Conservation (phyloP, 192 early-diverging fungal species). For the Entomortierella chlamydospora region DNA sequence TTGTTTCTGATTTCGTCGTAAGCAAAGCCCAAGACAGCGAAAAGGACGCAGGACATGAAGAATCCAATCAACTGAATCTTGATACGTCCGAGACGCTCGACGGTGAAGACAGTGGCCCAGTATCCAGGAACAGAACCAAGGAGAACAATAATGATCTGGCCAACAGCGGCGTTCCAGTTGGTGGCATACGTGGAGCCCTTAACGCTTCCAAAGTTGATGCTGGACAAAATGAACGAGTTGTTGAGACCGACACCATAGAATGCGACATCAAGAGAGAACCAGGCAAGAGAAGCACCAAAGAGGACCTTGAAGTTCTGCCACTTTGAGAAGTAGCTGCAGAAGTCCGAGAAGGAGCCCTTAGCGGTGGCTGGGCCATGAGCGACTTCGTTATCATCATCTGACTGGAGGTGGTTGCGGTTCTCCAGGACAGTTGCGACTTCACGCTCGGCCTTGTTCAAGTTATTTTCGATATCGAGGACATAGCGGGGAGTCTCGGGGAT, state of each 20-base stretch:
- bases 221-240: slow-evolving; percentile 76
- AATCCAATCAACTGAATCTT: slow-evolving; percentile 92
- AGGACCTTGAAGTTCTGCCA: slow-evolving; percentile 88
- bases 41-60: slow-evolving; percentile 73
- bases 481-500: slow-evolving; percentile 97
- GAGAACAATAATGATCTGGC: slow-evolving; percentile 91
- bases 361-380: slow-evolving; percentile 26
- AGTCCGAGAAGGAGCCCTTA: slow-evolving; percentile 64
- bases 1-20: slow-evolving; percentile 73
- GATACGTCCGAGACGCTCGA: slow-evolving; percentile 90
- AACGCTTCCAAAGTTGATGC: slow-evolving; percentile 73
- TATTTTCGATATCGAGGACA: slow-evolving; percentile 75
- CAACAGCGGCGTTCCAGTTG: slow-evolving; percentile 72
- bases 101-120: slow-evolving; percentile 88
- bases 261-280: slow-evolving; percentile 83
- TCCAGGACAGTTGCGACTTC: slow-evolving; percentile 59
- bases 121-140: slow-evolving; percentile 93
- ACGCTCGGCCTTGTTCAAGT: slow-evolving; percentile 72
- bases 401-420: slow-evolving; percentile 57
- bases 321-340: slow-evolving; percentile 75
- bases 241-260: slow-evolving; percentile 90
- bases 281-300: slow-evolving; percentile 77
- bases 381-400: slow-evolving; percentile 37
- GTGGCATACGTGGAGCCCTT: slow-evolving; percentile 43
- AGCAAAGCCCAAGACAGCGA: slow-evolving; percentile 77